Evolutionary conservation across 139 green algal species (phyloP), one percentile per base, ranked within the genome.

Genomic region (Closterium sp.): DNA sequence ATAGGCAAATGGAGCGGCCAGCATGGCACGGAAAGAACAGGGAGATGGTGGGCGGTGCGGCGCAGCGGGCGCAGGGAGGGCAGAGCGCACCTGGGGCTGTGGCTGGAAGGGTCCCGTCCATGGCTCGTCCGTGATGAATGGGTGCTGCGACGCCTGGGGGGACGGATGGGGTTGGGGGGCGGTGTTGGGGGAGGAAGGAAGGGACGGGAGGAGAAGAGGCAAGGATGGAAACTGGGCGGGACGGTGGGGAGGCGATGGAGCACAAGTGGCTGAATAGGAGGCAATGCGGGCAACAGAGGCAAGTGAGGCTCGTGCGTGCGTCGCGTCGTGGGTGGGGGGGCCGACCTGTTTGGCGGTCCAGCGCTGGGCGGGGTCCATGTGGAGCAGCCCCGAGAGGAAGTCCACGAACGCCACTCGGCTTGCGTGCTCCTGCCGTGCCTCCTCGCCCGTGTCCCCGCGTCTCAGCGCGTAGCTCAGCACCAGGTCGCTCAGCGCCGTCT

Each of bases 311-410:
- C 31, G n/a, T n/a, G n/a, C n/a, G n/a, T n/a, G n/a, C n/a, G 21
- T 87, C 16, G 55, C 23, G 55, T 16, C 55, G 55, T 16, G 55
- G 12, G 9, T 28, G 66, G 10, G 66, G 32, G 31, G 36, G 19
- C 4, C 69, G n/a, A 94, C 91, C 91, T 94, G 91, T 6, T 23
- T 25, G 33, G 92, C 90, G 23, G 92, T 93, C 92, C 92, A 94
- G 30, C 92, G 86, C 30, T 90, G 84, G 33, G 25, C 34, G 85
- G 92, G 92, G 38, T 94, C 92, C 31, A 94, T 83, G 12, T 94
- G n/a, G 23, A 94, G 30, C 21, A 94, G 89, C 4, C 92, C 92
- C 25, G 34, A 30, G 8, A 94, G 90, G 25, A 94, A 94, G 66
- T 94, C 89, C 25, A 92, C 85, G 35, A 94, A 94, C 23, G 55